A percentile compares a stretch with the other conserved stretches of the same genome.
Evolutionary conservation across 345 rosid genomes (phyloP).

Genomic region (Trapa bicornis): DNA sequence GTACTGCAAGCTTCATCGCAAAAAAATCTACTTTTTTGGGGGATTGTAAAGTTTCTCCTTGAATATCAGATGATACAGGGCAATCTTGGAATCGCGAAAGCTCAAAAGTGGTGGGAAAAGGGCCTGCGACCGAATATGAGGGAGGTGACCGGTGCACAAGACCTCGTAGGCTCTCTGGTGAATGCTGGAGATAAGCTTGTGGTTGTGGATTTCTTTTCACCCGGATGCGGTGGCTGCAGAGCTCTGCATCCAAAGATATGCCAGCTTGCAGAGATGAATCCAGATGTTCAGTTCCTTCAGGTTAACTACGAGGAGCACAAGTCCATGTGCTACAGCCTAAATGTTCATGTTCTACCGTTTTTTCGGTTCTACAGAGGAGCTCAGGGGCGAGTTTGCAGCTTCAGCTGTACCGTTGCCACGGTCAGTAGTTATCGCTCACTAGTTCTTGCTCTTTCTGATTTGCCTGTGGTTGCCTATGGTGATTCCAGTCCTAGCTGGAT

Average conservation of each 20-base stretch:
- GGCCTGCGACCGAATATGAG: slow-evolving; percentile 70
- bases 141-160: slow-evolving; percentile 75
- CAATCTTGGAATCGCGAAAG: slow-evolving; percentile 43
- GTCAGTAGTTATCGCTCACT: slow-evolving; percentile 25
- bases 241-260: slow-evolving; percentile 96
- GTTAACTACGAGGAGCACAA: slow-evolving; percentile 87
- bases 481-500: background rate
- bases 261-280: slow-evolving; percentile 70
- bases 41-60: background rate
- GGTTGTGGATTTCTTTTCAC: slow-evolving; percentile 84
- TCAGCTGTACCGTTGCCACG: slow-evolving; percentile 97
- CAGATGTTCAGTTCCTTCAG: slow-evolving; percentile 71
- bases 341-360: slow-evolving; percentile 85
- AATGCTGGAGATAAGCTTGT: slow-evolving; percentile 78
- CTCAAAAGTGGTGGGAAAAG: slow-evolving; percentile 87
- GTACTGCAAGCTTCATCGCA: too few relatives aligned
- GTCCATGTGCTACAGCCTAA: slow-evolving; percentile 91
- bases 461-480: background rate
- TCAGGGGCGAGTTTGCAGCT: slow-evolving; percentile 85
- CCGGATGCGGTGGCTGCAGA: slow-evolving; percentile 95
- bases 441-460: background rate
- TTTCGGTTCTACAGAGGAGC: slow-evolving; percentile 81
- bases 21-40: background rate
- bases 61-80: slow-evolving; percentile 17
- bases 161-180: slow-evolving; percentile 56